A percentile compares a stretch with the other conserved stretches of the same genome.
phyloP scores from a whole-genome alignment of 169 alveolate genomes.

The Cystoisospora suis region DNA sequence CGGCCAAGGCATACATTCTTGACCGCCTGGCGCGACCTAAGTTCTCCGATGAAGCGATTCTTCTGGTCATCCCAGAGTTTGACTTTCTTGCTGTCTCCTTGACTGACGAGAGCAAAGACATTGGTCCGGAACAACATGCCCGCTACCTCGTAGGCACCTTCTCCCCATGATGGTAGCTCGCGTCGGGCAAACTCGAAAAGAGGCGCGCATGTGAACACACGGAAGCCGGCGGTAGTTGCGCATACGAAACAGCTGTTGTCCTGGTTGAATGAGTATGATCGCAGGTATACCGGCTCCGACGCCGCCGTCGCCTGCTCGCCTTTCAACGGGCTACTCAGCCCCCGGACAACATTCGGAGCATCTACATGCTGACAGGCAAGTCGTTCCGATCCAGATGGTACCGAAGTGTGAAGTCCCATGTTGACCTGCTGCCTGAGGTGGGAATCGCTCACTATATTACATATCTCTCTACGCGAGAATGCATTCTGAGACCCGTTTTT shows the following conservation, averaged over 20 bases:
- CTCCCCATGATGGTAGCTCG: constrained; percentile 44
- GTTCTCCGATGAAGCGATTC: constrained; percentile 46
- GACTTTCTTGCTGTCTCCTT: constrained; percentile 33
- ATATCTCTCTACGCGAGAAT: too few species aligned
- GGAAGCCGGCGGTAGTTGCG: constrained; percentile 51
- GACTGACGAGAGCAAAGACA: constrained; percentile 48
- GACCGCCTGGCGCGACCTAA: constrained; percentile 39
- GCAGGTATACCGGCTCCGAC: constrained; percentile 42
- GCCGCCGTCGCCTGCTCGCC: neutral
- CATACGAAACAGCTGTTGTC: constrained; percentile 48
- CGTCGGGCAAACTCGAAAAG: constrained; percentile 49
- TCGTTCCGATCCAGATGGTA: too few species aligned
- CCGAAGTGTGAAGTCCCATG: too few species aligned
- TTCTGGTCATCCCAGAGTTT: constrained; percentile 62
- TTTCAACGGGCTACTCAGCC: neutral
- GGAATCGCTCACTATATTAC: too few species aligned
- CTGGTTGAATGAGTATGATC: constrained; percentile 56
- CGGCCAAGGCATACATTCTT: constrained; percentile 46
- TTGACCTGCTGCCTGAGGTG: too few species aligned
- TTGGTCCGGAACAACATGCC: constrained; percentile 61
- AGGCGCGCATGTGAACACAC: constrained; percentile 60
- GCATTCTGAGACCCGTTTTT: too few species aligned
- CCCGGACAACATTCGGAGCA: too few species aligned
- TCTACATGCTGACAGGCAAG: too few species aligned
- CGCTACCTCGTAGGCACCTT: constrained; percentile 30